These are phyloP conservation scores for Phyllosticta citriasiana DNA, from an alignment of 2,329 filamentous ascomycete genomes.

Conservation along the genomic window DNA sequence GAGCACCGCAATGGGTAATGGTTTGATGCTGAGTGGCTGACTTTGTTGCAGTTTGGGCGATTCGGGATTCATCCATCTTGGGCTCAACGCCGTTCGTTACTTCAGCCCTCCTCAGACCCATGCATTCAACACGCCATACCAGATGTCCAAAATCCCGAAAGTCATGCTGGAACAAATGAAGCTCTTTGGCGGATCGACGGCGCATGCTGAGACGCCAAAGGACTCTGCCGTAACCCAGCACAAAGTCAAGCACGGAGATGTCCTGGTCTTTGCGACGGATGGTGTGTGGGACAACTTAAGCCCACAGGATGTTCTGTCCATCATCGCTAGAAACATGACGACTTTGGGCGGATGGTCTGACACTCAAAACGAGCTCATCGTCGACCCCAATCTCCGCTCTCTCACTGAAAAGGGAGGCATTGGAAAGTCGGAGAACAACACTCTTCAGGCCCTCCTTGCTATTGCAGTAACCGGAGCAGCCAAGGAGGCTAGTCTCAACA, in stretches of 20 bases:
- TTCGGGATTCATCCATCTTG: slow-evolving; percentile 82
- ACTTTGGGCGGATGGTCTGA: slow-evolving; percentile 63
- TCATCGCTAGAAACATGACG: slow-evolving; percentile 70
- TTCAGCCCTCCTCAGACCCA: slow-evolving; percentile 84
- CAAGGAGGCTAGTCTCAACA: slow-evolving; percentile 74
- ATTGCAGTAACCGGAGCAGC: slow-evolving; percentile 71
- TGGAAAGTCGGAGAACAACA: slow-evolving; percentile 34
- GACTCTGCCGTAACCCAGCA: slow-evolving; percentile 75
- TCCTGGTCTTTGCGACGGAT: slow-evolving; percentile 88
- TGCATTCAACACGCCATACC: slow-evolving; percentile 94
- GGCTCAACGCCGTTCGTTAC: slow-evolving; percentile 74
- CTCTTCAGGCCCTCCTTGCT: slow-evolving; percentile 69
- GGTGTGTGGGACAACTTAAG: slow-evolving; percentile 95
- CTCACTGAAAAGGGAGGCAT: slow-evolving; percentile 43
- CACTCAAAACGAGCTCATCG: slow-evolving; percentile 40
- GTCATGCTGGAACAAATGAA: slow-evolving; percentile 69
- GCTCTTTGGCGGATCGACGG: slow-evolving; percentile 60
- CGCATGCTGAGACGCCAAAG: slow-evolving; percentile 71
- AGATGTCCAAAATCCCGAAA: slow-evolving; percentile 79
- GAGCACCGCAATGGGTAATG: slow-evolving; percentile 5
- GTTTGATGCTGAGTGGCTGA: neutral
- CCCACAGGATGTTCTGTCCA: slow-evolving; percentile 74
- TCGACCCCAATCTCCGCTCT: slow-evolving; percentile 49
- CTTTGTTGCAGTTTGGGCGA: slow-evolving; percentile 57
- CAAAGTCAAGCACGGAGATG: slow-evolving; percentile 75